phyloP scores from a whole-genome alignment of 192 early-diverging fungal species.

The Ambispora gerdemannii region DNA sequence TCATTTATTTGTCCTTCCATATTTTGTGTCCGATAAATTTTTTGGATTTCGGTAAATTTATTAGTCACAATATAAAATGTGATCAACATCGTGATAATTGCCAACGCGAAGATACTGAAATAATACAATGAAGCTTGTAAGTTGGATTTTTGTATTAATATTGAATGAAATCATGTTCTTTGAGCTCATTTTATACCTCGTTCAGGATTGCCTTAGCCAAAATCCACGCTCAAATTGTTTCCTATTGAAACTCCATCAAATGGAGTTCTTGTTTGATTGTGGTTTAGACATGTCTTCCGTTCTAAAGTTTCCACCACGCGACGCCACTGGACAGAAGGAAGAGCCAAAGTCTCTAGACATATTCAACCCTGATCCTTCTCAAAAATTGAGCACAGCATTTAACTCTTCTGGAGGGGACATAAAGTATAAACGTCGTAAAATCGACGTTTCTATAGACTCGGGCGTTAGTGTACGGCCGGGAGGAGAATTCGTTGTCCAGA shows the following conservation, averaged over 20 bases:
- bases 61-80: no score
- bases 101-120: no score
- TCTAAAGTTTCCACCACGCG: constrained; percentile 1
- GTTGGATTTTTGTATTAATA: background rate
- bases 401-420: background rate
- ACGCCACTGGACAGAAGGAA: background rate
- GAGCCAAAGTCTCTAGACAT: constrained; percentile 19
- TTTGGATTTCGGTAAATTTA: no score
- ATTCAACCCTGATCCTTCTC: background rate
- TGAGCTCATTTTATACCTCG: background rate
- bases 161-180: background rate
- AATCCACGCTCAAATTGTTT: constrained; percentile 36
- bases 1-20: constrained; percentile 23
- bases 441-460: background rate
- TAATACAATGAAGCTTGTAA: background rate
- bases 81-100: no score
- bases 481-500: constrained; percentile 38
- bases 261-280: constrained; percentile 45
- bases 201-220: constrained; percentile 9
- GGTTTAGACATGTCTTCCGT: constrained; percentile 32
- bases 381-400: background rate
- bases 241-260: constrained; percentile 40
- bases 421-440: constrained; percentile 9
- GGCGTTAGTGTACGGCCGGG: background rate
- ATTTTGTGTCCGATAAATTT: no score